A percentile compares a stretch with the other conserved stretches of the same genome.
phyloP scores from a whole-genome alignment of 1,139 yeast species.

The Debaryomycetaceae sp. region DNA sequence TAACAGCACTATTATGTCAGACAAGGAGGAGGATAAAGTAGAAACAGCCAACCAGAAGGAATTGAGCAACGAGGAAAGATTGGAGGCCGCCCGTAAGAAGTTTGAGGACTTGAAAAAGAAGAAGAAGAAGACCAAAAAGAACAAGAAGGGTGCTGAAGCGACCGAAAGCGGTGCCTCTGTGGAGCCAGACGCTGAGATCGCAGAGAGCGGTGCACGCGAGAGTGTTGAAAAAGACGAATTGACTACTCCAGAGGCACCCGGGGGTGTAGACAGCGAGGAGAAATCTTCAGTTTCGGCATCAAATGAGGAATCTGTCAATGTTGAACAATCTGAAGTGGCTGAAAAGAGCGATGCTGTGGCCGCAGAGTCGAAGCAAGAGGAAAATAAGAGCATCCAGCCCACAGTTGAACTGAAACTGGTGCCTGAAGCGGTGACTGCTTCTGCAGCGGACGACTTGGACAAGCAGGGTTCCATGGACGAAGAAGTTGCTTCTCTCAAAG shows the following conservation, averaged over 20 bases:
- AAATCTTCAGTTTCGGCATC: conserved; percentile 5
- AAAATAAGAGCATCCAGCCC: not conserved
- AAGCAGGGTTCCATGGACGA: conserved; percentile 10
- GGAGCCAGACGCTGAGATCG: conserved; percentile 1
- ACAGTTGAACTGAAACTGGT: not conserved
- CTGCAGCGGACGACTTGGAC: not conserved
- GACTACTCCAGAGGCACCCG: conserved; percentile 5
- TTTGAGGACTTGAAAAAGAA: conserved; percentile 63
- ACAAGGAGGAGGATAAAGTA: conserved; percentile 1
- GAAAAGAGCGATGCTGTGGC: conserved; percentile 8
- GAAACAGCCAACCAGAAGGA: conserved; percentile 16
- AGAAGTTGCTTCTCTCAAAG: conserved; percentile 27
- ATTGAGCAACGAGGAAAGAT: conserved; percentile 49
- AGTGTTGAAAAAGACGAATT: not conserved
- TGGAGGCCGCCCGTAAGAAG: conserved; percentile 63
- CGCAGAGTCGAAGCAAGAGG: conserved; percentile 6
- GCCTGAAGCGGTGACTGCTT: not conserved
- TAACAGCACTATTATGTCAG: not conserved
- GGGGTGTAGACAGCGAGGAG: conserved; percentile 8
- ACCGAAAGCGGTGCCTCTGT: conserved; percentile 1
- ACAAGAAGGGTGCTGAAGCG: conserved; percentile 5
- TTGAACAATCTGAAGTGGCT: conserved; percentile 6
- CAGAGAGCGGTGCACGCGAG: not conserved
- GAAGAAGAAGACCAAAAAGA: conserved; percentile 36
- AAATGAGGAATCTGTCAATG: not conserved